Evolutionary conservation across 768 basidiomycete genomes (phyloP), one percentile per base, ranked within the genome.

Genomic region (Lentinula guzmanii): DNA sequence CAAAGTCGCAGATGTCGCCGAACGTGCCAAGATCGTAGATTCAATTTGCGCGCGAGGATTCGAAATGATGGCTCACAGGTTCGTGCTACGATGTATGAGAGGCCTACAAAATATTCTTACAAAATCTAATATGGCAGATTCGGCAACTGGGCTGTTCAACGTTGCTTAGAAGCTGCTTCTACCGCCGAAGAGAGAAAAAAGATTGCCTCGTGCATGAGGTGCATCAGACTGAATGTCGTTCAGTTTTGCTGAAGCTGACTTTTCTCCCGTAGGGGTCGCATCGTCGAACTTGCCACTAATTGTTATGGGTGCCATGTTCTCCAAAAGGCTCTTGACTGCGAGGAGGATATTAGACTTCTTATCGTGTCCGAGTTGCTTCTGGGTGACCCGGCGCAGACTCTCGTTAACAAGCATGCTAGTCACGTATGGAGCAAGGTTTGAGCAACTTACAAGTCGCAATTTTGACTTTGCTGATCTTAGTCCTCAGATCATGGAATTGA

Each of bases 11-110:
- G 89, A 92, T 65, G 65, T 79, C 18, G 83, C 86, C 55, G 91
- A 93, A 69, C 79, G 92, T 2, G 82, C 81, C 5, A 92, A 91
- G 72, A 93, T 94, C 50, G 87, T 94, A 15, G 90, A 93, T 67
- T 92, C 92, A 52, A 93, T 93, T 61, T 91, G 90, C 63, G 80
- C 85, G 43, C 82, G 86, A 11, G 91, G 92, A 1, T 91, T 90
- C 64, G 92, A 94, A 70, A 93, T 93, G 92, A 94, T 94, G 92
- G 91, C 90, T 61, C 88, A 92, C 70, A 80, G 90, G 89, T 42
- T 31, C 51, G 51, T 45, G 16, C 41, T 52, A 55, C 39, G 13
- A 43, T 50, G 41, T 6, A 52, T 16, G 18, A 18, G 64, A 56
- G 39, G 5, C 33, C 31, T 31, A 5, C 13, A 24, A 3, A 51